Percentiles rank a stretch among this genome's conserved stretches.
These are phyloP conservation scores for Acacia pycnantha DNA, from an alignment of 331 rosid genomes.

Conservation along the genomic window DNA sequence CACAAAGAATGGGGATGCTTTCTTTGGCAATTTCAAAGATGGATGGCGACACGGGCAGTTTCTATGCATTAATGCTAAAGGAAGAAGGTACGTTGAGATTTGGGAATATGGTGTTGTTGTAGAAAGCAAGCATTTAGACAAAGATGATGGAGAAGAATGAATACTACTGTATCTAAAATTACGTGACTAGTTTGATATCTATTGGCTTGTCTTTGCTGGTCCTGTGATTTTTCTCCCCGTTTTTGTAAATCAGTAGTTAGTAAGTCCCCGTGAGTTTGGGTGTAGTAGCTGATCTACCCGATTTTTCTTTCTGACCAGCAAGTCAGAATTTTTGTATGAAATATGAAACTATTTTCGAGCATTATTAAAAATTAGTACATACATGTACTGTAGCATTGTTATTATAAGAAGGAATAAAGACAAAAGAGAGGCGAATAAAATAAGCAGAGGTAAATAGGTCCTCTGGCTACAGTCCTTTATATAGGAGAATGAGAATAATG, in stretches of 20 bases:
- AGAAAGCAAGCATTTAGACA: conserved; percentile 49
- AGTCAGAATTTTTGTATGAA: background rate
- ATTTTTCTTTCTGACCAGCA: background rate
- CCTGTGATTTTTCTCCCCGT: background rate
- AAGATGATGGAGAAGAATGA: conserved; percentile 30
- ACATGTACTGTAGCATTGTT: background rate
- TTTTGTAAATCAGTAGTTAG: conserved; percentile 1
- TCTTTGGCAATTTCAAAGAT: conserved; percentile 83
- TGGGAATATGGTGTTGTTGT: conserved; percentile 74
- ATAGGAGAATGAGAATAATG: too few relatives aligned
- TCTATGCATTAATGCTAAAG: conserved; percentile 74
- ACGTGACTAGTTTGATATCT: conserved; percentile 11
- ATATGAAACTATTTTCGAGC: background rate
- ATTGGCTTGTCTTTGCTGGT: background rate
- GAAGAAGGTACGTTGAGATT: conserved; percentile 64
- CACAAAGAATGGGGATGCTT: conserved; percentile 78
- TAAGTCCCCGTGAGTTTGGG: background rate
- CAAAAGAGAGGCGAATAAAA: too few relatives aligned
- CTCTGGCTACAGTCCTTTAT: too few relatives aligned
- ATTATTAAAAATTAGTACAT: background rate
- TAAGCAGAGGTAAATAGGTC: too few relatives aligned
- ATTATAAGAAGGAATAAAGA: too few relatives aligned
- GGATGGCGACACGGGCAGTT: conserved; percentile 93
- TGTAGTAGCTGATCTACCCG: background rate
- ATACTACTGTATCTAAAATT: background rate